Percentiles rank a stretch among this genome's conserved stretches.
phyloP scores from a whole-genome alignment of 306 rosid species.

The Cucumis melo region DNA sequence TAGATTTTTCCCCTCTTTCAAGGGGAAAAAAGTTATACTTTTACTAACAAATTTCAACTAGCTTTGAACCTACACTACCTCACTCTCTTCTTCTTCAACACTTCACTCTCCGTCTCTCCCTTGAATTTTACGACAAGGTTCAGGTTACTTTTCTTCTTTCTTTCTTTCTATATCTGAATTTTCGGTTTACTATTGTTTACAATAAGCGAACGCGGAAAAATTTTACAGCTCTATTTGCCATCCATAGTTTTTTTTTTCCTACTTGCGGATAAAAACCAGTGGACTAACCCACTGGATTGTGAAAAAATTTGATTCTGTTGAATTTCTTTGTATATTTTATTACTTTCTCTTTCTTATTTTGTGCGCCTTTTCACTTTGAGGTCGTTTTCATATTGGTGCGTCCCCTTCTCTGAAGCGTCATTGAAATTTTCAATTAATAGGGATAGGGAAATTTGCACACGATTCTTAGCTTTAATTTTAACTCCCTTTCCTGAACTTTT shows the following conservation, averaged over 20 bases:
- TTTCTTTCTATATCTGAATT: no score
- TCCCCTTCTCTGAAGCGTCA: background rate
- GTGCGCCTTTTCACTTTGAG: background rate
- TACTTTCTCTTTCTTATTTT: background rate
- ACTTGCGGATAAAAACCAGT: background rate
- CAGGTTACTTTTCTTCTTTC: no score
- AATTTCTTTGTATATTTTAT: background rate
- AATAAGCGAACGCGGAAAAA: background rate
- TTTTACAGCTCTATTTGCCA: background rate
- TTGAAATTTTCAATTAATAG: background rate
- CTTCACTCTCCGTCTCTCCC: no score
- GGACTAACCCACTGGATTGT: constrained; percentile 1
- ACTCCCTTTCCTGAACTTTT: background rate
- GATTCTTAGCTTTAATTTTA: background rate
- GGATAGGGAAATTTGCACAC: background rate
- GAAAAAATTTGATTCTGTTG: background rate
- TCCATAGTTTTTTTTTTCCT: background rate
- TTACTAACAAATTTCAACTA: no score
- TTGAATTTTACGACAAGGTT: no score
- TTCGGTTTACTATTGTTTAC: no score
- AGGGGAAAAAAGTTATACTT: no score
- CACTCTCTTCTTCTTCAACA: no score
- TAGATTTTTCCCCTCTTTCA: no score
- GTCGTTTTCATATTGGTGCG: constrained; percentile 3
- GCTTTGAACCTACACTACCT: no score